A percentile compares a stretch with the other conserved stretches of the same genome.
These are phyloP conservation scores for Aechmea fasciata DNA, from an alignment of 176 grass and related monocot genomes.

Conservation along the genomic window DNA sequence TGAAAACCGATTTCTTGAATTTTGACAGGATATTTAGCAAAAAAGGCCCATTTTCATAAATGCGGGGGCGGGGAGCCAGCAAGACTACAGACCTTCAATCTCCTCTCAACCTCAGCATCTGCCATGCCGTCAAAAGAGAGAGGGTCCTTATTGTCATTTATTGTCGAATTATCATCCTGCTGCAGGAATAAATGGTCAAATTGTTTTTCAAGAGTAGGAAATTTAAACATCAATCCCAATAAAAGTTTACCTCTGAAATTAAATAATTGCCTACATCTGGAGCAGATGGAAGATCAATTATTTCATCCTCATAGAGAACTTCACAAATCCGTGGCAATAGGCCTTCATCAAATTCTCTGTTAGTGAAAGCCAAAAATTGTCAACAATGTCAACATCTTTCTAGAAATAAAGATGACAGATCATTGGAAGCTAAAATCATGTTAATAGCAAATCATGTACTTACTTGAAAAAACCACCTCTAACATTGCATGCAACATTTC, in stretches of 20 bases:
- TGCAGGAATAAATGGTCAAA: constrained; percentile 15
- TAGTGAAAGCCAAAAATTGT: constrained; percentile 11
- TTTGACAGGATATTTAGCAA: too few relatives aligned
- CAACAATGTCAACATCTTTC: background rate
- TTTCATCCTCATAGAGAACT: constrained; percentile 72
- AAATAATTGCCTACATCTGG: constrained; percentile 93
- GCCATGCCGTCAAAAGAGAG: constrained; percentile 66
- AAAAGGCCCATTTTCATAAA: background rate
- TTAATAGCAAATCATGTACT: constrained; percentile 21
- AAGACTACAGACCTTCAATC: constrained; percentile 66
- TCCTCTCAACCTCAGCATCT: constrained; percentile 71
- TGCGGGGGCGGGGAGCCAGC: background rate
- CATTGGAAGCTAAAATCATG: constrained; percentile 8
- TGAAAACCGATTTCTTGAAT: too few relatives aligned
- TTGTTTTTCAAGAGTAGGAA: background rate
- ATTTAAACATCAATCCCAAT: constrained; percentile 24
- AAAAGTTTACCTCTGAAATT: constrained; percentile 55
- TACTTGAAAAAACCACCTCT: constrained; percentile 99
- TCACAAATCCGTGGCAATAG: constrained; percentile 59
- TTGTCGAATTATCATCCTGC: constrained; percentile 55
- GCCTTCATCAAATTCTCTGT: constrained; percentile 85
- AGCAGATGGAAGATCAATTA: constrained; percentile 64
- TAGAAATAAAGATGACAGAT: background rate
- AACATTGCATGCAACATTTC: constrained; percentile 98
- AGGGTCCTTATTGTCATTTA: constrained; percentile 49